Base-by-base conservation (phyloP, 2,329 filamentous ascomycete genomes). In the Calonectria hongkongensis region DNA sequence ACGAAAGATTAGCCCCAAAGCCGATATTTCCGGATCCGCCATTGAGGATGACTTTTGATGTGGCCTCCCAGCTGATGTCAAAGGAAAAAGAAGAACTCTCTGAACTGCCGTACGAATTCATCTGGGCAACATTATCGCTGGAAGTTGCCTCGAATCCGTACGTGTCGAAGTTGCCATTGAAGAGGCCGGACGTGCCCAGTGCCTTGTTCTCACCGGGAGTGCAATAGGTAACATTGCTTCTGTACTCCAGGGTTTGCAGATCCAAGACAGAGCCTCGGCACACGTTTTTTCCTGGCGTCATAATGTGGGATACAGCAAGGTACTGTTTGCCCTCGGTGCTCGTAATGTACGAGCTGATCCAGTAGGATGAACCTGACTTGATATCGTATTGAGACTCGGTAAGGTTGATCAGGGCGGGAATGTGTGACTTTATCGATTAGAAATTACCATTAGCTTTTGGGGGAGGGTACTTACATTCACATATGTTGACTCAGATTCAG, bases 321-420 rank as follows among this genome's bases (percentile, higher is more conserved):
- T 63, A 69, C 56, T 69, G 66, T 8, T 69, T 47, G 25, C 56
- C 56, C 21, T 50, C 7, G 16, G 45, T 45, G 16, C 54, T 54
- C 6, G 66, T 69, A 30, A 69, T 45, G 56, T 33, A 69, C 2
- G 66, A 69, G 18, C 56, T 69, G 10, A 63, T 21, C 66, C 66
- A 69, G 21, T 45, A 69, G 13, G 66, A 69, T 15, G 66, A 45
- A 16, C 66, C 66, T 1, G 30, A 33, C 4, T 6, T 1, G 21
- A 43, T n/a, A 27, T 69, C 66, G 12, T 54, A 62, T 27, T 69
- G 66, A 21, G 56, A 63, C 8, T 36, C 6, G 27, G 66, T 45
- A 28, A 69, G 25, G 21, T 69, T 15, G 10, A 43, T 28, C 1
- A 69, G 36, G 4, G 50, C n/a, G 15, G 65, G 65, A 25, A 67